A percentile compares a stretch with the other conserved stretches of the same genome.
phyloP scores from a whole-genome alignment of 805 yeast species.

The Lachancea nothofagi region DNA sequence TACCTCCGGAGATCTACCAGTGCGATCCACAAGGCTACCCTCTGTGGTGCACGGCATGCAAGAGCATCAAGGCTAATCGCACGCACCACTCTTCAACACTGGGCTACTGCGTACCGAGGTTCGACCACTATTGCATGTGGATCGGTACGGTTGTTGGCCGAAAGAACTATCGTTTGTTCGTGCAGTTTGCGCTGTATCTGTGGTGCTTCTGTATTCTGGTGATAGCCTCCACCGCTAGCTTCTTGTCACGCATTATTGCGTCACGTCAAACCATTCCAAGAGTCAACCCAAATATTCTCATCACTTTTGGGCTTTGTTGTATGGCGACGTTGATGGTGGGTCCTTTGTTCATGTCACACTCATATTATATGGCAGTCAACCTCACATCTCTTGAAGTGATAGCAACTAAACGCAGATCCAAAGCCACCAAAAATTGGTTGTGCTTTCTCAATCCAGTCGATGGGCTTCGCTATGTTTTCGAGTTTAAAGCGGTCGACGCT shows the following conservation, averaged over 20 bases:
- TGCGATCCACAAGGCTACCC: conserved; percentile 76
- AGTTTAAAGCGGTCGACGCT: conserved; percentile 28
- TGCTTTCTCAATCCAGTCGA: conserved; percentile 29
- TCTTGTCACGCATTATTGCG: conserved; percentile 24
- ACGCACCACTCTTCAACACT: conserved; percentile 60
- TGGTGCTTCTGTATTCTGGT: conserved; percentile 36
- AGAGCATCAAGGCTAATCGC: conserved; percentile 59
- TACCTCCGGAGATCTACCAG: conserved; percentile 53
- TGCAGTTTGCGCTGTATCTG: conserved; percentile 43
- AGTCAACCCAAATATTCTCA: conserved; percentile 46
- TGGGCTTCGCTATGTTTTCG: conserved; percentile 41
- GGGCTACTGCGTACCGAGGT: conserved; percentile 57
- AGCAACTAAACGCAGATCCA: conserved; percentile 32
- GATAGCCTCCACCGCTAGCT: conserved; percentile 36
- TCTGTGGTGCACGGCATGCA: conserved; percentile 64
- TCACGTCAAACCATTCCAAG: conserved; percentile 20
- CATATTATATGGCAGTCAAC: conserved; percentile 42
- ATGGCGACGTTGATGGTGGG: conserved; percentile 43
- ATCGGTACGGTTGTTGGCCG: conserved; percentile 69
- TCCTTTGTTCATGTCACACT: conserved; percentile 40
- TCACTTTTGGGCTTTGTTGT: conserved; percentile 40
- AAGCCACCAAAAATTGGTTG: conserved; percentile 20
- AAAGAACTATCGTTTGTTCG: conserved; percentile 54
- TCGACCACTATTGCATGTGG: conserved; percentile 85
- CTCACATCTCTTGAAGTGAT: conserved; percentile 58